A percentile compares a stretch with the other conserved stretches of the same genome.
phyloP scores from a whole-genome alignment of 2,329 filamentous ascomycete genomes.

The Alternaria panax region DNA sequence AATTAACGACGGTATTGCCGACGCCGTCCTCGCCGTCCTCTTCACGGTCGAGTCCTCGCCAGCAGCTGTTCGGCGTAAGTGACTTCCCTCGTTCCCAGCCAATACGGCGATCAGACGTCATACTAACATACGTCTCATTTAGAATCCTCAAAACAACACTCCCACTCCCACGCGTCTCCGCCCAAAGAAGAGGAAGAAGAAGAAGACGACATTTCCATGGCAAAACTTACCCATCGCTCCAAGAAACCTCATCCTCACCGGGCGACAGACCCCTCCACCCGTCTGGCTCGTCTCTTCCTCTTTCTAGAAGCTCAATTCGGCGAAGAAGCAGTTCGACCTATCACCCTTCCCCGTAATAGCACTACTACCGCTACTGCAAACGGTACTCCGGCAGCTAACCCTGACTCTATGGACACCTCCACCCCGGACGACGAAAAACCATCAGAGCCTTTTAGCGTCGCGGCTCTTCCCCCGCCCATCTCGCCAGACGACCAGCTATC shows the following conservation, averaged over 20 bases:
- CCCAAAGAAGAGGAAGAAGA: conserved; percentile 11
- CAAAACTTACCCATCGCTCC: conserved; percentile 31
- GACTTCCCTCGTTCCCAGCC: conserved; percentile 10
- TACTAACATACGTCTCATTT: conserved; percentile 12
- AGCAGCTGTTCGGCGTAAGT: conserved; percentile 87
- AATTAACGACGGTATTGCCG: conserved; percentile 97
- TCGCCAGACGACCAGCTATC: conserved; percentile 9
- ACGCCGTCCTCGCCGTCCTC: conserved; percentile 91
- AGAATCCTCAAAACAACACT: conserved; percentile 50
- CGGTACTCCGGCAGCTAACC: conserved; percentile 4
- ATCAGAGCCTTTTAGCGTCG: conserved; percentile 18
- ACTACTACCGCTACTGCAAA: conserved; percentile 33
- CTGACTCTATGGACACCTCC: neutral
- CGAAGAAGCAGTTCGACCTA: conserved; percentile 78
- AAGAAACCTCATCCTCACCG: conserved; percentile 73
- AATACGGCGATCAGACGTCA: neutral
- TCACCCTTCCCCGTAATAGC: conserved; percentile 69
- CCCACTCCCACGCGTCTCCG: conserved; percentile 30
- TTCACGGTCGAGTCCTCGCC: conserved; percentile 93
- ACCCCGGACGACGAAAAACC: conserved; percentile 1
- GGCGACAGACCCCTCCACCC: conserved; percentile 74
- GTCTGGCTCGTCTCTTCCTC: conserved; percentile 85
- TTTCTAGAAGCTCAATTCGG: conserved; percentile 98
- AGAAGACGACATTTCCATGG: conserved; percentile 12
- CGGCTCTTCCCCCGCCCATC: neutral